Percentiles rank a stretch among this genome's conserved stretches.
phyloP scores from a whole-genome alignment of 2,329 filamentous ascomycete genomes.

The Atkinsonella hypoxylon region DNA sequence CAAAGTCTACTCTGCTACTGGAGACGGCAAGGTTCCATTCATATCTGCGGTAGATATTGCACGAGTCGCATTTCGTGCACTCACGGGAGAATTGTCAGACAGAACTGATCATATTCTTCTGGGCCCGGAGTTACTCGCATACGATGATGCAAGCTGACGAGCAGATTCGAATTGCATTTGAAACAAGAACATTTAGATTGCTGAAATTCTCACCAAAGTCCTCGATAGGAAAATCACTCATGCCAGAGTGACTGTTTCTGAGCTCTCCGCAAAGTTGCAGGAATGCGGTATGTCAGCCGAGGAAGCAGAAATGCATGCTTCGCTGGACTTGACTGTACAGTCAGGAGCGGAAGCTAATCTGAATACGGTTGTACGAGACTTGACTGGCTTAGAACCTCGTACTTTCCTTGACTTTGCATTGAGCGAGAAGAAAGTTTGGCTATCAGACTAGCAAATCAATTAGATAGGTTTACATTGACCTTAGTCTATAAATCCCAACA shows the following conservation, averaged over 20 bases:
- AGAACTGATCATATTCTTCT: neutral
- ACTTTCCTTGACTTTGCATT: neutral
- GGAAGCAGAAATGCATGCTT: neutral
- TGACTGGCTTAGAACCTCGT: neutral
- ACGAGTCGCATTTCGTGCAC: neutral
- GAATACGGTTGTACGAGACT: neutral
- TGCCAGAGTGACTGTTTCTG: neutral
- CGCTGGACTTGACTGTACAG: neutral
- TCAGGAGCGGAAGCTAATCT: neutral
- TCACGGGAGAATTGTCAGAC: neutral
- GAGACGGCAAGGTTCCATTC: neutral
- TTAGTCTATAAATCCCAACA: neutral
- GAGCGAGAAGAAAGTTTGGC: neutral
- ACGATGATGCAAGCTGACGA: neutral
- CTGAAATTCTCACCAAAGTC: neutral
- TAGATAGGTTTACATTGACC: neutral
- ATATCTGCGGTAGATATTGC: slow-evolving; percentile 1
- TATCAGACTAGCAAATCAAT: neutral
- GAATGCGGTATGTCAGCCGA: neutral
- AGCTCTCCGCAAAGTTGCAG: neutral
- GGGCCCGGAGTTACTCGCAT: neutral
- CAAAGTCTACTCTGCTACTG: neutral
- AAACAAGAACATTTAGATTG: neutral
- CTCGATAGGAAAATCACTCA: neutral
- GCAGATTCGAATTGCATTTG: neutral